phyloP scores from a whole-genome alignment of 2,329 filamentous ascomycete species.

The Fusarium buxicola region DNA sequence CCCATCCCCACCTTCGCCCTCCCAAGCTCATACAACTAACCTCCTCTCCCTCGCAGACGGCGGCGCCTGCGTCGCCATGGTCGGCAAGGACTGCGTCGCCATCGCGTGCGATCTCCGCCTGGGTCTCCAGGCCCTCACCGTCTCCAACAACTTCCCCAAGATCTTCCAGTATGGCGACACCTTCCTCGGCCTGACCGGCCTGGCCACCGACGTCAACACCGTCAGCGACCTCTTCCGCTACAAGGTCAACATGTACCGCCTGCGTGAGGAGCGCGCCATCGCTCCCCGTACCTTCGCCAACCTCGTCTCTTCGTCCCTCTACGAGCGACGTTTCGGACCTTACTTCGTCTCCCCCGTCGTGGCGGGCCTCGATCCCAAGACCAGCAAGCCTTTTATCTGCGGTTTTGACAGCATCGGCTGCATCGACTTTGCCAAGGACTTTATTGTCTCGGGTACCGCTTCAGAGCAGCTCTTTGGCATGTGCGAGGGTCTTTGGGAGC shows the following conservation, averaged over 20 bases:
- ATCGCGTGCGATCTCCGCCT: slow-evolving; percentile 99
- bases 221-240: slow-evolving; percentile 98
- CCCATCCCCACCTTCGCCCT: slow-evolving; percentile 4
- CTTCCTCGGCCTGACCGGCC: slow-evolving; percentile 94
- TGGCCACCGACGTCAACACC: slow-evolving; percentile 94
- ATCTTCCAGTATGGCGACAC: slow-evolving; percentile 97
- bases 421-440: slow-evolving; percentile 99
- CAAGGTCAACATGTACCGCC: slow-evolving; percentile 99
- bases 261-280: slow-evolving; percentile 97
- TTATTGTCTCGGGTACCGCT: slow-evolving; percentile 96
- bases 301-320: slow-evolving; percentile 89
- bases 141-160: slow-evolving; percentile 99
- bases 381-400: slow-evolving; percentile 95
- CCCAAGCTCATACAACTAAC: slow-evolving; percentile 23
- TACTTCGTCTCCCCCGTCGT: slow-evolving; percentile 97
- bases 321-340: slow-evolving; percentile 95
- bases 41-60: slow-evolving; percentile 65
- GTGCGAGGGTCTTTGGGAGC: slow-evolving; percentile 98
- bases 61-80: slow-evolving; percentile 98
- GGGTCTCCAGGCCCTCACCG: slow-evolving; percentile 93
- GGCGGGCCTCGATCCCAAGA: slow-evolving; percentile 94
- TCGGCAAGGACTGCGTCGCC: slow-evolving; percentile 99
- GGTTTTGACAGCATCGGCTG: slow-evolving; percentile 99
- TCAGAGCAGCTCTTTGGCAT: slow-evolving; percentile 99
- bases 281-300: slow-evolving; percentile 95